A percentile compares a stretch with the other conserved stretches of the same genome.
These are phyloP conservation scores for Aspergillus quadrilineatus DNA, from an alignment of 2,329 filamentous ascomycete genomes.

Conservation along the genomic window DNA sequence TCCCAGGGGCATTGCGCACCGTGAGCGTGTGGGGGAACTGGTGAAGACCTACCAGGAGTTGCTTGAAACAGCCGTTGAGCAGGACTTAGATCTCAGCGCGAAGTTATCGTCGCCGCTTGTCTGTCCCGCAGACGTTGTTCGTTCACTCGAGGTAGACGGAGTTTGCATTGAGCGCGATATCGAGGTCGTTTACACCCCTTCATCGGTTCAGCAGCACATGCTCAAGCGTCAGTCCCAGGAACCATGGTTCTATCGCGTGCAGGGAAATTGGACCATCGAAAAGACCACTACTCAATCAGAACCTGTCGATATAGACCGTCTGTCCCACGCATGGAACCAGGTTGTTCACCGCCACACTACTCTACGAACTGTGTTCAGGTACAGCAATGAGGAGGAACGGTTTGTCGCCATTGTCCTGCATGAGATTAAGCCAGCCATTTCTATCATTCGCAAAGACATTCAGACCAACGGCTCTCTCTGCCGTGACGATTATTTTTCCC, in stretches of 20 bases:
- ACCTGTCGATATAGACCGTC: neutral
- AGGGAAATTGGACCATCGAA: neutral
- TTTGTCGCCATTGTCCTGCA: constrained; percentile 2
- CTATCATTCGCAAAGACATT: neutral
- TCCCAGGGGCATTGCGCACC: neutral
- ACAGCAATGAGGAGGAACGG: neutral
- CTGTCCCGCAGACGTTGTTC: neutral
- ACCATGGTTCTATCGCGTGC: constrained; percentile 1
- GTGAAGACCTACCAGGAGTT: neutral
- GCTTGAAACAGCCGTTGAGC: neutral
- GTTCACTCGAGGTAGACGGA: neutral
- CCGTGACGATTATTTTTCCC: neutral
- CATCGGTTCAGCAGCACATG: constrained; percentile 7
- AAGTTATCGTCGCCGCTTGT: neutral
- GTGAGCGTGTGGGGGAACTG: neutral
- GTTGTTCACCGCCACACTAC: constrained; percentile 4
- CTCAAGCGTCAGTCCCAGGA: constrained; percentile 2
- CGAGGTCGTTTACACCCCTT: constrained; percentile 4
- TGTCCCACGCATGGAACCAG: neutral
- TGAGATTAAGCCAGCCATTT: neutral
- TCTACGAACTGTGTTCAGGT: constrained; percentile 4
- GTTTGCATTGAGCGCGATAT: neutral
- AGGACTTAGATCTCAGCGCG: neutral
- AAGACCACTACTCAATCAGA: neutral
- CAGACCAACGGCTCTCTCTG: neutral